Evolutionary conservation across 2,329 filamentous ascomycete species (phyloP).

Genomic region (Penicillium sp.): DNA sequence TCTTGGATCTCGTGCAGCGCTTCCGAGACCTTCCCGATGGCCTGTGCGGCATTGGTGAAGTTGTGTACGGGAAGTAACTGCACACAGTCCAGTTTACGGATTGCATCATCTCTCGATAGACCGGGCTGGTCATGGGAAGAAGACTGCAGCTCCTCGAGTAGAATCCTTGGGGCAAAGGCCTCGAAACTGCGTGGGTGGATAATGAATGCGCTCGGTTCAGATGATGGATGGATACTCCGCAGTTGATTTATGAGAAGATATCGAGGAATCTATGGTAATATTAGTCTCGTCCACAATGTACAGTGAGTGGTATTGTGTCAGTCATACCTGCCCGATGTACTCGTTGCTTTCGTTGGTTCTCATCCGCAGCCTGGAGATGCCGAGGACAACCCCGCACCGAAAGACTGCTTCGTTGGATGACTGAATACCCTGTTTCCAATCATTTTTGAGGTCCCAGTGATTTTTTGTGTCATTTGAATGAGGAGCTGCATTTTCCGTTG

Average conservation of each 20-base stretch:
- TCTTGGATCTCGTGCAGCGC: constrained; percentile 18
- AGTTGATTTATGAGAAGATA: constrained; percentile 22
- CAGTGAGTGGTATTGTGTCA: neutral
- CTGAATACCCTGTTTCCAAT: constrained; percentile 19
- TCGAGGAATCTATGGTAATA: constrained; percentile 23
- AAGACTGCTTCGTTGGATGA: constrained; percentile 16
- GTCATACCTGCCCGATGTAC: constrained; percentile 26
- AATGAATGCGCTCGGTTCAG: constrained; percentile 25
- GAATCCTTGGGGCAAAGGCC: constrained; percentile 25
- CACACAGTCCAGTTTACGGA: constrained; percentile 26
- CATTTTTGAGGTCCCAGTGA: constrained; percentile 23
- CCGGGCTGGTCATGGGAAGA: constrained; percentile 1
- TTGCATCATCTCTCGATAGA: constrained; percentile 24
- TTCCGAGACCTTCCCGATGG: constrained; percentile 26
- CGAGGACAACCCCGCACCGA: constrained; percentile 25
- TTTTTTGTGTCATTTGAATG: neutral
- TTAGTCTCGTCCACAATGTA: neutral
- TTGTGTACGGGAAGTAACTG: constrained; percentile 29
- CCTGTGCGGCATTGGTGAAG: constrained; percentile 24
- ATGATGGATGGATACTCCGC: constrained; percentile 1
- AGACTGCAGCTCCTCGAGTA: constrained; percentile 24
- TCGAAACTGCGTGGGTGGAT: constrained; percentile 27
- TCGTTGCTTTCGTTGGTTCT: constrained; percentile 21
- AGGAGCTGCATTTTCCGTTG: neutral
- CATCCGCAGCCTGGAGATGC: constrained; percentile 25